Evolutionary conservation across 495 filamentous ascomycete genomes (phyloP).

Genomic region (Xylaria curta): DNA sequence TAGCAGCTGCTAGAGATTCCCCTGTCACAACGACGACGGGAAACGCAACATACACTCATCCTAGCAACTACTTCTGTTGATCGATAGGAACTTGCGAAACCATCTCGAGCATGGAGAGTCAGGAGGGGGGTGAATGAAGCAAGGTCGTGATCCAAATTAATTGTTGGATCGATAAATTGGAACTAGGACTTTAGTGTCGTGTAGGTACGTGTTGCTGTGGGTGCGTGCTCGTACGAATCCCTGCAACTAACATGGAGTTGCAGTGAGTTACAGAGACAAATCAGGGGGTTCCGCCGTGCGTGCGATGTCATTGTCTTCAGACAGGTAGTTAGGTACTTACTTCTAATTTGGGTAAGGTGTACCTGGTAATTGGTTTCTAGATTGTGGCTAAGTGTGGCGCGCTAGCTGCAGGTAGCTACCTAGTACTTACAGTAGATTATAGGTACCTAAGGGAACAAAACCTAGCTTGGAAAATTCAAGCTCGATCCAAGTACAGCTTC

Average conservation of each 20-base stretch:
- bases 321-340: too few species aligned
- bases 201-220: conserved; percentile 6
- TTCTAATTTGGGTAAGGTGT: background rate
- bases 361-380: background rate
- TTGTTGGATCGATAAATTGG: conserved; percentile 6
- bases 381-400: background rate
- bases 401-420: too few species aligned
- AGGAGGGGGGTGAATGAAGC: background rate
- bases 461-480: conserved; percentile 22
- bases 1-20: conserved; percentile 20
- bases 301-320: background rate
- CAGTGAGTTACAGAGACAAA: background rate
- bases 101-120: conserved; percentile 33
- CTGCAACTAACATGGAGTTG: background rate
- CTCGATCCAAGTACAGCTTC: background rate
- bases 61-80: conserved; percentile 35
- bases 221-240: conserved; percentile 11
- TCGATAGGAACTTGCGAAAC: conserved; percentile 27
- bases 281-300: background rate
- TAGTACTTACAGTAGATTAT: background rate
- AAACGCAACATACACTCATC: conserved; percentile 39
- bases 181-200: conserved; percentile 8
- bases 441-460: background rate
- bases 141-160: background rate
- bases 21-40: background rate